phyloP scores from a whole-genome alignment of 768 basidiomycete species.

The Tubosaeta sp. region DNA sequence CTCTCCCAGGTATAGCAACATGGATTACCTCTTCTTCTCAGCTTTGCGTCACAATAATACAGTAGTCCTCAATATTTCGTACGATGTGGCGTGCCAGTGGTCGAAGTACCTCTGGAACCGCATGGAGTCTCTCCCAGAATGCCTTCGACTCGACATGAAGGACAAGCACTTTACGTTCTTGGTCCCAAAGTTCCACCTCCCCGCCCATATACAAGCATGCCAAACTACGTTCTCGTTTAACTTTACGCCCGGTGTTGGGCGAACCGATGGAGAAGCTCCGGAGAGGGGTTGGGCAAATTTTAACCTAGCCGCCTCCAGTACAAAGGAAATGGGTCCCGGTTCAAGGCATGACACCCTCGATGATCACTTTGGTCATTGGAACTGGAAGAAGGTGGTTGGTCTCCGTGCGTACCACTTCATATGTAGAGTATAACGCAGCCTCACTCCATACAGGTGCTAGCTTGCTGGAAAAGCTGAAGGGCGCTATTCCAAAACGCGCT shows the following conservation, averaged over 20 bases:
- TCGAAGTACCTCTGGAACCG: neutral
- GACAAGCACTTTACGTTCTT: neutral
- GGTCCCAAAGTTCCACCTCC: neutral
- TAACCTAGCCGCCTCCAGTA: neutral
- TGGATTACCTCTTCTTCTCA: neutral
- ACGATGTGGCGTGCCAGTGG: neutral
- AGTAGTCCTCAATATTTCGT: neutral
- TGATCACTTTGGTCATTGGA: neutral
- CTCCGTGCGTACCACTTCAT: neutral
- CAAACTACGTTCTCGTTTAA: neutral
- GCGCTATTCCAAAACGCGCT: neutral
- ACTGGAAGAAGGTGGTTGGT: neutral
- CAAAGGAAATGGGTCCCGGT: neutral
- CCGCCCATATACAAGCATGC: neutral
- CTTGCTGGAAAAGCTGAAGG: neutral
- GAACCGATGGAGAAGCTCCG: neutral
- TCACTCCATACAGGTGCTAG: neutral
- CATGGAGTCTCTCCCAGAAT: neutral
- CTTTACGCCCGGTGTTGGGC: neutral
- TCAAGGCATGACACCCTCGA: neutral
- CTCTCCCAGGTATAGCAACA: neutral
- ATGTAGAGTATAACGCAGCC: neutral
- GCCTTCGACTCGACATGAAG: neutral
- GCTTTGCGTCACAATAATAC: neutral
- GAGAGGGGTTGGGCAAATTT: neutral